A percentile compares a stretch with the other conserved stretches of the same genome.
Conservation (phyloP, 805 yeast genomes). For the Tetrapisispora arboricola region DNA sequence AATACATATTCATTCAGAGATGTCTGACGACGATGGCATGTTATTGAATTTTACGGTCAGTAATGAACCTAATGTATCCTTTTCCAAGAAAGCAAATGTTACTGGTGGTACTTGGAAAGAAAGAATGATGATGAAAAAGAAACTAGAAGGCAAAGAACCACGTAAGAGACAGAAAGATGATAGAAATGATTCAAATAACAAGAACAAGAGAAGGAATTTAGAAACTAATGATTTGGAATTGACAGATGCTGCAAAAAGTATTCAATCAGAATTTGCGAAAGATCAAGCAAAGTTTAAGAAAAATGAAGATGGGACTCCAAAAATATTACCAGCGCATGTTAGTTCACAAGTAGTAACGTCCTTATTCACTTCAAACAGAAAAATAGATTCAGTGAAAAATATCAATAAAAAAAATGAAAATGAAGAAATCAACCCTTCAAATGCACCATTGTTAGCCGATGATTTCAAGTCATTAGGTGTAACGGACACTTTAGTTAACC, state of each 20-base stretch:
- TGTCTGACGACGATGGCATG: constrained; percentile 33
- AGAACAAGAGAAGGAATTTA: neutral
- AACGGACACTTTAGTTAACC: constrained; percentile 40
- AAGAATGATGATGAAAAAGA: constrained; percentile 49
- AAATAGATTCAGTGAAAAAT: constrained; percentile 29
- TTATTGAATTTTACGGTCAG: constrained; percentile 60
- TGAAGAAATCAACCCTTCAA: constrained; percentile 46
- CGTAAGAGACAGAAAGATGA: constrained; percentile 5
- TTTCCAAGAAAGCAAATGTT: constrained; percentile 30
- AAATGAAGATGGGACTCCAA: constrained; percentile 5
- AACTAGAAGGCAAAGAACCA: constrained; percentile 37
- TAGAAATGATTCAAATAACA: neutral
- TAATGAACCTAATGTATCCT: constrained; percentile 19
- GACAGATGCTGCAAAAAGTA: constrained; percentile 2
- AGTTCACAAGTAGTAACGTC: constrained; percentile 65
- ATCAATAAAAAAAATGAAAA: constrained; percentile 32
- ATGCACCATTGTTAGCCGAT: constrained; percentile 68
- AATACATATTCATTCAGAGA: neutral
- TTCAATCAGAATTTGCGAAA: neutral
- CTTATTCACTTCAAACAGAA: constrained; percentile 63
- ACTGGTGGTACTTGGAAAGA: constrained; percentile 80
- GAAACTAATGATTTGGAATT: constrained; percentile 9
- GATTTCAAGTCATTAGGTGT: constrained; percentile 66
- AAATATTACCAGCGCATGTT: constrained; percentile 2
- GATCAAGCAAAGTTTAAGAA: neutral